These are phyloP conservation scores for Skeletonema tropicum DNA, from an alignment of 108 stramenopile genomes.

Conservation along the genomic window DNA sequence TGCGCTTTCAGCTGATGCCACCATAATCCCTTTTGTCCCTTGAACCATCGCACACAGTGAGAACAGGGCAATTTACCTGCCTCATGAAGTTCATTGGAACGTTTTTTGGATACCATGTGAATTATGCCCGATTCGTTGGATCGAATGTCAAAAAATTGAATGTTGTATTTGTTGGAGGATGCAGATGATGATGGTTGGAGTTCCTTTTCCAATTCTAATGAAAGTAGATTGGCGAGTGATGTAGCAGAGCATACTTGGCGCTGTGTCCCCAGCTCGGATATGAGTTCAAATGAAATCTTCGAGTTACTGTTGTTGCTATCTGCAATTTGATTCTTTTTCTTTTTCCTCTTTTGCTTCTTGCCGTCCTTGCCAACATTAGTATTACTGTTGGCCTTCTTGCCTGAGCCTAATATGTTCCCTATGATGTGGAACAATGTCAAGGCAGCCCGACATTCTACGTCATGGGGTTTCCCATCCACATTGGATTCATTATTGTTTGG, in stretches of 20 bases:
- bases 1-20: conserved; percentile 82
- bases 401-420: neutral
- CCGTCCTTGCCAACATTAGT: conserved; percentile 24
- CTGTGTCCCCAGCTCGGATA: conserved; percentile 66
- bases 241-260: conserved; percentile 50
- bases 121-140: conserved; percentile 67
- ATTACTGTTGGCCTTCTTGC: conserved; percentile 18
- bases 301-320: neutral
- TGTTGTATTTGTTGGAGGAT: neutral
- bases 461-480: conserved; percentile 56
- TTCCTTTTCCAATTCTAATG: conserved; percentile 42
- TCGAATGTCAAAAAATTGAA: conserved; percentile 52
- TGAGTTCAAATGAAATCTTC: conserved; percentile 29
- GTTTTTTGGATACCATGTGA: conserved; percentile 55
- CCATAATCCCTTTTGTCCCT: conserved; percentile 87
- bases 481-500: conserved; percentile 33
- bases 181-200: neutral
- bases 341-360: conserved; percentile 6
- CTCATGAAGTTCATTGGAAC: conserved; percentile 47
- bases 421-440: conserved; percentile 56
- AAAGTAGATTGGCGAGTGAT: conserved; percentile 55
- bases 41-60: conserved; percentile 75
- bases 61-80: conserved; percentile 75
- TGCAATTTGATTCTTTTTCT: conserved; percentile 12
- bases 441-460: conserved; percentile 61